These are phyloP conservation scores for Calonectria hawksworthii DNA, from an alignment of 2,329 filamentous ascomycete species.

Conservation along the genomic window DNA sequence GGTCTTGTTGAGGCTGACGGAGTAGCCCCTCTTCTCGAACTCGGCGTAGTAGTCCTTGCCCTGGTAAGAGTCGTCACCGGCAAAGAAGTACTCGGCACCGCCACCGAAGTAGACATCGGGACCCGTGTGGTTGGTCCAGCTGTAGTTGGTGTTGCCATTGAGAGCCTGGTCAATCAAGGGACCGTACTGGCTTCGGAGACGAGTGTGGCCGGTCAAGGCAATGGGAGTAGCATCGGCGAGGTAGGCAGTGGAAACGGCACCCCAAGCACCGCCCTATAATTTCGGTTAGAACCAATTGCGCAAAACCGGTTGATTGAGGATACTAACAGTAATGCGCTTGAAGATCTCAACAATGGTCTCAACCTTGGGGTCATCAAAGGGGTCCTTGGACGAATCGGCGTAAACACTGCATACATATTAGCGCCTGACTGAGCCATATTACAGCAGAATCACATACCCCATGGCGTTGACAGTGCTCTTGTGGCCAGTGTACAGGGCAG, in stretches of 20 bases:
- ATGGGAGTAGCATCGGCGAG: conserved; percentile 87
- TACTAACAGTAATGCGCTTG: conserved; percentile 74
- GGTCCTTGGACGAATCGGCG: conserved; percentile 79
- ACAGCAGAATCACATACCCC: conserved; percentile 59
- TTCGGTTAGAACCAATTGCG: conserved; percentile 26
- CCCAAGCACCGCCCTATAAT: conserved; percentile 66
- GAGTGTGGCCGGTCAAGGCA: conserved; percentile 80
- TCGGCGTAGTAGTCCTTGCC: conserved; percentile 84
- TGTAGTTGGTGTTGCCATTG: conserved; percentile 83
- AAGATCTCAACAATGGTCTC: conserved; percentile 87
- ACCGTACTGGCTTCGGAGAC: conserved; percentile 77
- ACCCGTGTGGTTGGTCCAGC: conserved; percentile 81
- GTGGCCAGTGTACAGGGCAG: conserved; percentile 85
- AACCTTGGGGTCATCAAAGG: conserved; percentile 88
- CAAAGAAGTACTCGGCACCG: conserved; percentile 85
- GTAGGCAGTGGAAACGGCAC: conserved; percentile 83
- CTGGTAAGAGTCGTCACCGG: conserved; percentile 74
- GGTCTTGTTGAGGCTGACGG: conserved; percentile 81
- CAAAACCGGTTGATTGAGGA: background rate
- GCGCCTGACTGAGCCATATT: background rate
- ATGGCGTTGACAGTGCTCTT: conserved; percentile 88
- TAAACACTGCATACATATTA: conserved; percentile 67
- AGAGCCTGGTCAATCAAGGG: conserved; percentile 82
- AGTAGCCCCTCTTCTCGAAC: conserved; percentile 81
- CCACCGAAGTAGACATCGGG: conserved; percentile 88